phyloP scores from a whole-genome alignment of 345 rosid genomes.

The Barbarea vulgaris region DNA sequence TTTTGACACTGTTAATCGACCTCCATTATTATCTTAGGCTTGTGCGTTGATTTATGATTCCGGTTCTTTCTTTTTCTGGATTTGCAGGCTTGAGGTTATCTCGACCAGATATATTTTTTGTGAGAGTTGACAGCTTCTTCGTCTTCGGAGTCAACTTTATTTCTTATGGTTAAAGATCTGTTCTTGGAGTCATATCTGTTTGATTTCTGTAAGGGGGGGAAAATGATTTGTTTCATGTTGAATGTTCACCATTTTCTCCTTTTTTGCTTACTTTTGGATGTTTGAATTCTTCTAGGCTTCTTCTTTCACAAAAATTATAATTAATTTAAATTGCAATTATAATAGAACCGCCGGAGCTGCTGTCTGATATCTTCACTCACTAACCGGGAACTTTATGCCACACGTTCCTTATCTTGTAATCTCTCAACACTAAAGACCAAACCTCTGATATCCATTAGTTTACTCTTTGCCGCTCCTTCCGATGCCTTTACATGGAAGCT shows the following conservation, averaged over 20 bases:
- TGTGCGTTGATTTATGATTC: background rate
- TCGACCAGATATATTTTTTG: slow-evolving; percentile 14
- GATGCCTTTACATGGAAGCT: too few species aligned
- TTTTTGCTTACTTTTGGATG: background rate
- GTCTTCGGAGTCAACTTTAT: slow-evolving; percentile 12
- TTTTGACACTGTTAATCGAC: too few species aligned
- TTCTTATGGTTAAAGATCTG: slow-evolving; percentile 18
- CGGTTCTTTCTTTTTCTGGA: background rate
- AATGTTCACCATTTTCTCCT: background rate
- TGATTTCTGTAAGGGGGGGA: background rate
- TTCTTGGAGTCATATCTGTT: slow-evolving; percentile 7
- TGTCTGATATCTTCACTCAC: too few species aligned
- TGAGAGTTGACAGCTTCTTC: background rate
- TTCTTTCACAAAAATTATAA: too few species aligned
- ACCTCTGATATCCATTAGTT: too few species aligned
- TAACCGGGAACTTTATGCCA: too few species aligned
- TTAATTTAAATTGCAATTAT: too few species aligned
- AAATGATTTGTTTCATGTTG: slow-evolving; percentile 14
- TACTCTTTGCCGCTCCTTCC: too few species aligned
- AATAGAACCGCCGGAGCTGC: too few species aligned
- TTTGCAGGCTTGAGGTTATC: slow-evolving; percentile 30
- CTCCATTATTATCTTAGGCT: background rate
- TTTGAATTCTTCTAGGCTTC: background rate
- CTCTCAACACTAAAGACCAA: too few species aligned
- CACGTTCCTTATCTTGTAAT: too few species aligned